Evolutionary conservation across 202 grass and related monocot genomes (phyloP).

Genomic region (Carex sylvatica): DNA sequence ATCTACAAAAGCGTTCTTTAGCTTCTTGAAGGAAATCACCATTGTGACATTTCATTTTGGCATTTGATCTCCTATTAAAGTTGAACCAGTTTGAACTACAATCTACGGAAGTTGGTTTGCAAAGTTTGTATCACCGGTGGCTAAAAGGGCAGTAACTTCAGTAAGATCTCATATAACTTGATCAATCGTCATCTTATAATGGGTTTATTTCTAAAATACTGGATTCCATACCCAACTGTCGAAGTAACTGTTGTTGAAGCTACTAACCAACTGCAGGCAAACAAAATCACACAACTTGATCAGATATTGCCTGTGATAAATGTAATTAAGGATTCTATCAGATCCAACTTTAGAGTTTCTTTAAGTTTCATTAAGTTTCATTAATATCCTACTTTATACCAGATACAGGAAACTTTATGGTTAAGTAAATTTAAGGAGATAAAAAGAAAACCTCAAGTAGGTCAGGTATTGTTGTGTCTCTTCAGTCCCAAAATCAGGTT

Average conservation of each 20-base stretch:
- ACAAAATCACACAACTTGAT: neutral
- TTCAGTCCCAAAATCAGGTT: slow-evolving; percentile 82
- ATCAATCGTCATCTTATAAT: slow-evolving; percentile 15
- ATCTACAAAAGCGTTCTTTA: neutral
- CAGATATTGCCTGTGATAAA: slow-evolving; percentile 8
- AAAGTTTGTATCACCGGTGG: neutral
- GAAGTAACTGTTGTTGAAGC: slow-evolving; percentile 69
- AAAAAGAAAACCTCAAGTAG: slow-evolving; percentile 51
- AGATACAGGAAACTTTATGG: neutral
- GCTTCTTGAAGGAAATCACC: neutral
- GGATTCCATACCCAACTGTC: slow-evolving; percentile 65
- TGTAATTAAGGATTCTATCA: neutral
- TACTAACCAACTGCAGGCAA: slow-evolving; percentile 76
- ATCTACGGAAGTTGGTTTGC: neutral
- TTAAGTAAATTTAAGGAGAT: slow-evolving; percentile 11
- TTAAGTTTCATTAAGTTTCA: too few species aligned
- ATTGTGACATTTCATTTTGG: neutral
- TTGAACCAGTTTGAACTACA: neutral
- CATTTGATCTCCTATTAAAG: neutral
- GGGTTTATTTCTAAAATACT: slow-evolving; percentile 49
- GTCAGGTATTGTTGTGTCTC: slow-evolving; percentile 69
- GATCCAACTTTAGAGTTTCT: neutral
- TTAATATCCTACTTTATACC: neutral
- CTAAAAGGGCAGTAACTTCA: neutral
- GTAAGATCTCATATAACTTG: slow-evolving; percentile 8